A percentile compares a stretch with the other conserved stretches of the same genome.
These are phyloP conservation scores for Penicillium sp. DNA, from an alignment of 2,329 filamentous ascomycete species.

Conservation along the genomic window DNA sequence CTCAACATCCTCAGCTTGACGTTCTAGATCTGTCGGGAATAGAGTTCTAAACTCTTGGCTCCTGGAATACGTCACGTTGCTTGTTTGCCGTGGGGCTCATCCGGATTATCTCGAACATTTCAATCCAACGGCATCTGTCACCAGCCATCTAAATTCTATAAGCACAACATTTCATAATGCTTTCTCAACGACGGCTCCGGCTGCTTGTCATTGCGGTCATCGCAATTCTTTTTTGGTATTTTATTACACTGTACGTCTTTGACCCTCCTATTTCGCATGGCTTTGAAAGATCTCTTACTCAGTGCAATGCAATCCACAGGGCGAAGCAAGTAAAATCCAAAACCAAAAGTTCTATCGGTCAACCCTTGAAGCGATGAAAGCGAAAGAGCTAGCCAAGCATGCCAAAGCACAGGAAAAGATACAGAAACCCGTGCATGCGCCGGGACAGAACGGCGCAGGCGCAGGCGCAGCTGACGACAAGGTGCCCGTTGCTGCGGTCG, in stretches of 20 bases:
- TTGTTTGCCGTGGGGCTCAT: neutral
- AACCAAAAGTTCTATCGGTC: slow-evolving; percentile 55
- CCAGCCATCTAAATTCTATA: neutral
- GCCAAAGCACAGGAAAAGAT: slow-evolving; percentile 58
- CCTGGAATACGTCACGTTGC: slow-evolving; percentile 3
- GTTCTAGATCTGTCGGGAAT: neutral
- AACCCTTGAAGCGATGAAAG: slow-evolving; percentile 55
- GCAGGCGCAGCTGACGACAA: slow-evolving; percentile 51
- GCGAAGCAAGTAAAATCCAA: slow-evolving; percentile 41
- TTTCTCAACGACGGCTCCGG: slow-evolving; percentile 68
- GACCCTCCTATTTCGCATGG: neutral
- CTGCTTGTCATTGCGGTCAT: slow-evolving; percentile 64
- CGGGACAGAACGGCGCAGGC: slow-evolving; percentile 2
- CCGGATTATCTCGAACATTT: neutral
- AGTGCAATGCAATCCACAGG: slow-evolving; percentile 26
- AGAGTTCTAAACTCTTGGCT: neutral
- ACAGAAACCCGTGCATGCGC: slow-evolving; percentile 33
- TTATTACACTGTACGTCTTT: slow-evolving; percentile 65
- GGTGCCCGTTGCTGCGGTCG: slow-evolving; percentile 60
- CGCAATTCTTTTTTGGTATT: slow-evolving; percentile 65
- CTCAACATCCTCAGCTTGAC: neutral
- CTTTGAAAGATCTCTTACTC: slow-evolving; percentile 1
- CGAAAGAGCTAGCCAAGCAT: slow-evolving; percentile 42
- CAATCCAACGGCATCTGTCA: neutral
- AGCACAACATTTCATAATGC: slow-evolving; percentile 52